Evolutionary conservation across 257 asterid genomes (phyloP).

Genomic region (Leptodermis oblonga): DNA sequence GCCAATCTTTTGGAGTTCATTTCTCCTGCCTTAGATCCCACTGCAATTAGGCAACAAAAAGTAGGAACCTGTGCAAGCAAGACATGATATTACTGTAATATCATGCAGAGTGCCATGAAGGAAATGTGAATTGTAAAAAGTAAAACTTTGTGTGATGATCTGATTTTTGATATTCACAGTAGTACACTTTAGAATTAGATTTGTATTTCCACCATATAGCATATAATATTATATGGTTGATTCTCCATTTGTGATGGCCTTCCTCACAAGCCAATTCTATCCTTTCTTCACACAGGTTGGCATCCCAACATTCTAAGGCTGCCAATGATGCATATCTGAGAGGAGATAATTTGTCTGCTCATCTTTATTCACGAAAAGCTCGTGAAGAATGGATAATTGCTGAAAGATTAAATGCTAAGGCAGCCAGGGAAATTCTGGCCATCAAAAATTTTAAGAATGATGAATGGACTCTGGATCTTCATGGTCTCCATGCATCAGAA

Average conservation of each 20-base stretch:
- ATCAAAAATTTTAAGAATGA: constrained; percentile 62
- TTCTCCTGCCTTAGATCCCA: background rate
- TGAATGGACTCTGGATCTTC: constrained; percentile 79
- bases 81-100: background rate
- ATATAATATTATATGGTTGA: background rate
- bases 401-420: constrained; percentile 65
- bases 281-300: constrained; percentile 50
- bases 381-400: constrained; percentile 74
- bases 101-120: background rate
- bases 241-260: background rate
- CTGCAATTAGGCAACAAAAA: background rate
- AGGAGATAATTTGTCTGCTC: constrained; percentile 77
- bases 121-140: too few species aligned
- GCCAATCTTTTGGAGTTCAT: background rate
- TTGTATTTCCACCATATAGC: background rate
- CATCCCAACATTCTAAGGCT: constrained; percentile 67
- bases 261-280: background rate
- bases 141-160: background rate
- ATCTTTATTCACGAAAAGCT: constrained; percentile 54
- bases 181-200: background rate
- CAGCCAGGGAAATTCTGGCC: constrained; percentile 70
- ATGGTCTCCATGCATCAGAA: constrained; percentile 91
- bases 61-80: background rate
- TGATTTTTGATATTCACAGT: background rate
- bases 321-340: constrained; percentile 66